Conservation (phyloP, 352 stramenopile genomes). For the Pilasporangium apinafurcum region DNA sequence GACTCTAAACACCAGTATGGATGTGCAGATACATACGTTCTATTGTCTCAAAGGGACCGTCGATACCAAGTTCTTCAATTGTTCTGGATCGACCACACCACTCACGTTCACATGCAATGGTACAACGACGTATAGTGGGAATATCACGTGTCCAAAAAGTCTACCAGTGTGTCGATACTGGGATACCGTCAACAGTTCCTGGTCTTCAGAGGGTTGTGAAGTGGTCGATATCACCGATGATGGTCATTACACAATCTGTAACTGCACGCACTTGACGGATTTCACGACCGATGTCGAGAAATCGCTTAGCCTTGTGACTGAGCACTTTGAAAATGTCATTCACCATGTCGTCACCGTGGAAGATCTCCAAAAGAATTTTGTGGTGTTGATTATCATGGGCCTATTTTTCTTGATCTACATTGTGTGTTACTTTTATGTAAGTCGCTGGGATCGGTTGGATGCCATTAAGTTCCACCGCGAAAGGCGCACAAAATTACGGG, state of each 20-base stretch:
- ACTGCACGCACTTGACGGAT: slow-evolving; percentile 69
- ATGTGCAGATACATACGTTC: slow-evolving; percentile 24
- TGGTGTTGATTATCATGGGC: slow-evolving; percentile 39
- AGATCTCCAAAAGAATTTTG: slow-evolving; percentile 52
- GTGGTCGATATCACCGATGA: slow-evolving; percentile 47
- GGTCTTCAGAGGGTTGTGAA: slow-evolving; percentile 54
- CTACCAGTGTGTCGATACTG: slow-evolving; percentile 58
- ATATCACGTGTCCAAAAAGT: slow-evolving; percentile 38
- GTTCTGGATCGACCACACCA: slow-evolving; percentile 22
- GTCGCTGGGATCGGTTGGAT: slow-evolving; percentile 50
- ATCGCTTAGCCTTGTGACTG: slow-evolving; percentile 39
- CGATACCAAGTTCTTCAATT: slow-evolving; percentile 54
- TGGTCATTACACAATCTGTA: slow-evolving; percentile 64
- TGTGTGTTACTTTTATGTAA: slow-evolving; percentile 47
- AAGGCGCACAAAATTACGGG: slow-evolving; percentile 20
- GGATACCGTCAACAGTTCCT: slow-evolving; percentile 26
- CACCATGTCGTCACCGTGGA: slow-evolving; percentile 45
- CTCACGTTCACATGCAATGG: slow-evolving; percentile 48
- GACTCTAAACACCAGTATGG: slow-evolving; percentile 6
- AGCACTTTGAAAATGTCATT: slow-evolving; percentile 58
- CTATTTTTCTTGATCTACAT: slow-evolving; percentile 51
- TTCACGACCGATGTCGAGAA: slow-evolving; percentile 64
- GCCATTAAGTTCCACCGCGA: slow-evolving; percentile 23
- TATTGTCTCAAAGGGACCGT: slow-evolving; percentile 36
- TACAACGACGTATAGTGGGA: slow-evolving; percentile 36